These are phyloP conservation scores for Gynochthodes officinalis DNA, from an alignment of 257 asterid genomes.

Conservation along the genomic window DNA sequence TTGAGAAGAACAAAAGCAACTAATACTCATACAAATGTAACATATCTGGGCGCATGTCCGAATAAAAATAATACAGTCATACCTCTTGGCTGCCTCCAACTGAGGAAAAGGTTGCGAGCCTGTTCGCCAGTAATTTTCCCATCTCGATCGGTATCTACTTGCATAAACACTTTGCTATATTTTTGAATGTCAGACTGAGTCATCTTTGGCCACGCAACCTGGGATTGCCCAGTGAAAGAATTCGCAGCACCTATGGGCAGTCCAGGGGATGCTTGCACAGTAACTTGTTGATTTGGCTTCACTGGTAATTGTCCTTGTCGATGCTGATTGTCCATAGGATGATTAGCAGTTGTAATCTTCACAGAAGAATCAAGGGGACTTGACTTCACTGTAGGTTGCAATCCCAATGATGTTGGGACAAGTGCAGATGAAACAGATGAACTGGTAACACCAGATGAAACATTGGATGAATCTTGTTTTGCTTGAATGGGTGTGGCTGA, in stretches of 20 bases:
- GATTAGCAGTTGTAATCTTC: slow-evolving; percentile 34
- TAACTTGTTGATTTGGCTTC: slow-evolving; percentile 48
- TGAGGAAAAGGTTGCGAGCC: slow-evolving; percentile 89
- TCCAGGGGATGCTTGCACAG: slow-evolving; percentile 40
- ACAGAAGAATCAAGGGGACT: slow-evolving; percentile 21
- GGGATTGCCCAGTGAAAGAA: slow-evolving; percentile 43
- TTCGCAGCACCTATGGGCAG: slow-evolving; percentile 50
- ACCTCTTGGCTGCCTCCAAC: slow-evolving; percentile 98
- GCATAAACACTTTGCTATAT: slow-evolving; percentile 81
- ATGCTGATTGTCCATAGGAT: slow-evolving; percentile 40
- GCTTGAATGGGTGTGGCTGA: slow-evolving; percentile 47
- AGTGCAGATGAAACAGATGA: slow-evolving; percentile 40
- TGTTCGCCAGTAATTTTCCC: slow-evolving; percentile 91
- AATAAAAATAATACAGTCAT: slow-evolving; percentile 3
- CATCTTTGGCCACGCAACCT: slow-evolving; percentile 87
- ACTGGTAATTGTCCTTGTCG: slow-evolving; percentile 46
- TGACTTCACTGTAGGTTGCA: slow-evolving; percentile 44
- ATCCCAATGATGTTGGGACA: slow-evolving; percentile 36
- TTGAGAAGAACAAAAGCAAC: neutral
- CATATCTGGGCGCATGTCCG: neutral
- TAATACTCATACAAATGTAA: neutral
- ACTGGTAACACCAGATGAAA: slow-evolving; percentile 37
- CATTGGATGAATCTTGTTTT: slow-evolving; percentile 34
- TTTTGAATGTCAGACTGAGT: slow-evolving; percentile 78
- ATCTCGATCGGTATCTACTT: slow-evolving; percentile 90